These are phyloP conservation scores for Mycena rosella DNA, from an alignment of 768 basidiomycete genomes.

Conservation along the genomic window DNA sequence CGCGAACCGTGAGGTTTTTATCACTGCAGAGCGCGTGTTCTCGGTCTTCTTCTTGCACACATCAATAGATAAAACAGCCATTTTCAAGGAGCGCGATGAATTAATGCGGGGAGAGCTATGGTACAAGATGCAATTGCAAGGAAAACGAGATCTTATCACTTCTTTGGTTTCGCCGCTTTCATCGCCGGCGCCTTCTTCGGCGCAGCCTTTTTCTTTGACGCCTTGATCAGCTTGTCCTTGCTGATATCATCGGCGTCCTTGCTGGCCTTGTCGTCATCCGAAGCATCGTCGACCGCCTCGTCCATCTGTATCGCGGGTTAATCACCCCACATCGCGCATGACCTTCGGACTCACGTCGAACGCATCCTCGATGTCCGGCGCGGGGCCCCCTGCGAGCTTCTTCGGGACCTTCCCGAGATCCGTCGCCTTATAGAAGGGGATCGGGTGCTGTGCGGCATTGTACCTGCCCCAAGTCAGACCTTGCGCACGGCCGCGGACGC, in stretches of 20 bases:
- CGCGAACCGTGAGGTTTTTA: too few species aligned
- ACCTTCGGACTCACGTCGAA: conserved; percentile 38
- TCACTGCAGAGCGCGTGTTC: too few species aligned
- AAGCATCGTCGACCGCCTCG: conserved; percentile 61
- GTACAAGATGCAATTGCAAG: too few species aligned
- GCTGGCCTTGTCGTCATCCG: conserved; percentile 57
- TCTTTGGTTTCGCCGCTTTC: not conserved
- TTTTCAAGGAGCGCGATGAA: too few species aligned
- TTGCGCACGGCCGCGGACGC: not conserved
- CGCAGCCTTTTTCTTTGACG: conserved; percentile 55
- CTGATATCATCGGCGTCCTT: conserved; percentile 55
- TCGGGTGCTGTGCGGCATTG: conserved; percentile 90
- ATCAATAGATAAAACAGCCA: too few species aligned
- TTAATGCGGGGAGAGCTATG: too few species aligned
- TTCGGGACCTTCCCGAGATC: conserved; percentile 85
- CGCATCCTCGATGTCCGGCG: conserved; percentile 93
- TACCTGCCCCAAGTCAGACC: conserved; percentile 67
- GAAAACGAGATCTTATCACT: not conserved
- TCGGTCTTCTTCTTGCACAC: too few species aligned
- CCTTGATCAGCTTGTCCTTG: conserved; percentile 72
- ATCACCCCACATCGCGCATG: not conserved
- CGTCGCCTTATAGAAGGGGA: conserved; percentile 92
- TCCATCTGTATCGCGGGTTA: conserved; percentile 51
- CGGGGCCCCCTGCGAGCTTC: conserved; percentile 80
- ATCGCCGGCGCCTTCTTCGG: conserved; percentile 46